Base-by-base conservation (phyloP, 768 basidiomycete species). In the Trametes elegans region DNA sequence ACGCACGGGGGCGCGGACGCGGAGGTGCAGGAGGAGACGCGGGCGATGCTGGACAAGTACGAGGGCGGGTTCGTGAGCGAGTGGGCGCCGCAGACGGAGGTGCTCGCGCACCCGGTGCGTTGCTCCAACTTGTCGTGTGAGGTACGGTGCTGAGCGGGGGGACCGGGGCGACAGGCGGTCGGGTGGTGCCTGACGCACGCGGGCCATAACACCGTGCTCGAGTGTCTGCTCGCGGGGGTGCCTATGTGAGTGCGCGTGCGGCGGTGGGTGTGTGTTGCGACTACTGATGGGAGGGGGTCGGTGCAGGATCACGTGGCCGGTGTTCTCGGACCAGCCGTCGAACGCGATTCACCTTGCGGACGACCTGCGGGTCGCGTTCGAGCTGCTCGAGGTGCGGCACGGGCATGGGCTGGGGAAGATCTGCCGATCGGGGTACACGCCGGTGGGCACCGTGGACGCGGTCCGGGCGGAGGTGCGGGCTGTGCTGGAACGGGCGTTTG, bases 341-440 rank as follows among this genome's bases (percentile, higher is more conserved):
- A 66, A 66, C 51, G 52, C 61, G 7, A 43, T 64, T 8, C 52
- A 60, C 26, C 46, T 64, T 26, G 51, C 62, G 5, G 59, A 62
- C 21, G 50, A 58, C 36, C 60, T 65, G 31, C 32, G 60, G 21
- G 51, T 68, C 27, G 67, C 59, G 9, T 68, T 64, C 52, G 64
- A 68, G 61, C 57, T 68, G 16, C 49, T 68, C 36, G 65, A 68
- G 48, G 64, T 65, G 8, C 64, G 49, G 14, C 29, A 51, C 31
- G 49, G 66, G 26, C 57, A 55, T 7, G 62, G 64, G 7, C 42
- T 40, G 11, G 49, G 49, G 13, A 29, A 39, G 3, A 32, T 51
- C 11, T 31, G 7, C 14, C 49, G 49, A 5, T 41, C 55, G 7
- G 63, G 59, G 7, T 36, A 53, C 11, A 57, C 50, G 49, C 62